phyloP scores from a whole-genome alignment of 2,329 filamentous ascomycete genomes.

The Elsinoe australis region DNA sequence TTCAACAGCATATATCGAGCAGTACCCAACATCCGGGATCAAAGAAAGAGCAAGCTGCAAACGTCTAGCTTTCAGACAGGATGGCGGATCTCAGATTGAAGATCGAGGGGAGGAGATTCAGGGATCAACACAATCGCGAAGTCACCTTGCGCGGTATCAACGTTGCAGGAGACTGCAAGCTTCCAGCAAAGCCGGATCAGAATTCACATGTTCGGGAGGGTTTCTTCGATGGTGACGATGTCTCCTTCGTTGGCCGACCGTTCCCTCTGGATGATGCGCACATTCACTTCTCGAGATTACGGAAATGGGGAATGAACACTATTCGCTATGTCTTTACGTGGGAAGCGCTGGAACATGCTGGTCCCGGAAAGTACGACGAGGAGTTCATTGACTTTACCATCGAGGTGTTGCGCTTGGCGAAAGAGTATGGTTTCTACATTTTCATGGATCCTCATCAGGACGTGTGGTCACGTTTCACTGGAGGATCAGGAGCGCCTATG shows the following conservation, averaged over 20 bases:
- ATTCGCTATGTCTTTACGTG: slow-evolving; percentile 96
- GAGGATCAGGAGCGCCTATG: slow-evolving; percentile 90
- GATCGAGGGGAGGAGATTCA: slow-evolving; percentile 79
- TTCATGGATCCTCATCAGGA: slow-evolving; percentile 99
- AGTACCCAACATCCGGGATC: too few relatives aligned
- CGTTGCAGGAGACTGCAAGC: slow-evolving; percentile 81
- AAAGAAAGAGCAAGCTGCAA: too few relatives aligned
- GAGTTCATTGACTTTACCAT: slow-evolving; percentile 90
- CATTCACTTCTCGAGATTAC: slow-evolving; percentile 75
- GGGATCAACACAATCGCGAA: slow-evolving; percentile 73
- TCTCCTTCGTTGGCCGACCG: slow-evolving; percentile 80
- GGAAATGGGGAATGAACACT: slow-evolving; percentile 88
- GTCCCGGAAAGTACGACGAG: slow-evolving; percentile 88
- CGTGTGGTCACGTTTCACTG: slow-evolving; percentile 92
- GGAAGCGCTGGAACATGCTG: slow-evolving; percentile 94
- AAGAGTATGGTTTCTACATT: slow-evolving; percentile 85
- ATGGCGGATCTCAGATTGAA: slow-evolving; percentile 72
- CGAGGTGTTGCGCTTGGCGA: slow-evolving; percentile 71
- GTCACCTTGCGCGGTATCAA: slow-evolving; percentile 91
- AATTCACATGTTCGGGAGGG: slow-evolving; percentile 69
- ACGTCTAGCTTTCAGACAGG: background rate
- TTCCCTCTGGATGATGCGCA: slow-evolving; percentile 78
- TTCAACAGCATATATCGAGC: too few relatives aligned
- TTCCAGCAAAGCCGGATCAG: slow-evolving; percentile 69
- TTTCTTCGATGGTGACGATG: slow-evolving; percentile 89